Evolutionary conservation across 2,329 filamentous ascomycete genomes (phyloP).

Genomic region (Fusarium napiforme): DNA sequence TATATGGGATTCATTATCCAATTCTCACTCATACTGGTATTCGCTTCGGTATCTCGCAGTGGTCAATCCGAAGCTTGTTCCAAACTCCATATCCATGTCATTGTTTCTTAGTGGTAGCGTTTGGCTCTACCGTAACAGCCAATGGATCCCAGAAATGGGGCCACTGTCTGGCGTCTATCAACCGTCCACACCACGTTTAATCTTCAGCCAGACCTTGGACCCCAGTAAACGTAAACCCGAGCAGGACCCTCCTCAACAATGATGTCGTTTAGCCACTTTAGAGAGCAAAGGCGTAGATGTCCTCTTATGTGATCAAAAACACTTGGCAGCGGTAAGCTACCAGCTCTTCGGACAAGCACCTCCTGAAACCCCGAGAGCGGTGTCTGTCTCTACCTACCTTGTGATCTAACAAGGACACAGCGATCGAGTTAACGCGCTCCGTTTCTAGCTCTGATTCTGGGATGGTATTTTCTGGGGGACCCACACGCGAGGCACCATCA

Average conservation of each 20-base stretch:
- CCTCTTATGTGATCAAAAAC: background rate
- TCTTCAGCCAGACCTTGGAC: conserved; percentile 7
- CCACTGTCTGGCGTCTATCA: conserved; percentile 41
- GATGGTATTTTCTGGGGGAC: conserved; percentile 13
- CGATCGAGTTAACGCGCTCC: background rate
- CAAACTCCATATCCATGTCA: conserved; percentile 25
- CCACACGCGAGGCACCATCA: conserved; percentile 33
- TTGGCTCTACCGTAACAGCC: conserved; percentile 19
- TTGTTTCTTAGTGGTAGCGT: conserved; percentile 30
- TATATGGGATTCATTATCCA: background rate
- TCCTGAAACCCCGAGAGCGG: background rate
- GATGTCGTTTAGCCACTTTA: conserved; percentile 2
- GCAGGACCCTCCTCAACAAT: conserved; percentile 20
- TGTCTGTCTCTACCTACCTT: background rate
- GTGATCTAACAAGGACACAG: conserved; percentile 2
- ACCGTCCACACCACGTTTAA: conserved; percentile 38
- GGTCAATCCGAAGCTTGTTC: conserved; percentile 5
- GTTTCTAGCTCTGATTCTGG: conserved; percentile 7
- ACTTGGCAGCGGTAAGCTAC: background rate
- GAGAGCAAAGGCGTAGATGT: background rate
- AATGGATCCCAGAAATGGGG: conserved; percentile 39
- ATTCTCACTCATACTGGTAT: background rate
- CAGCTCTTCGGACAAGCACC: background rate
- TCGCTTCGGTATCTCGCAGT: background rate
- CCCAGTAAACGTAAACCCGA: conserved; percentile 6